These are phyloP conservation scores for Vitis cinerea DNA, from an alignment of 164 flowering plant genomes.

Conservation along the genomic window DNA sequence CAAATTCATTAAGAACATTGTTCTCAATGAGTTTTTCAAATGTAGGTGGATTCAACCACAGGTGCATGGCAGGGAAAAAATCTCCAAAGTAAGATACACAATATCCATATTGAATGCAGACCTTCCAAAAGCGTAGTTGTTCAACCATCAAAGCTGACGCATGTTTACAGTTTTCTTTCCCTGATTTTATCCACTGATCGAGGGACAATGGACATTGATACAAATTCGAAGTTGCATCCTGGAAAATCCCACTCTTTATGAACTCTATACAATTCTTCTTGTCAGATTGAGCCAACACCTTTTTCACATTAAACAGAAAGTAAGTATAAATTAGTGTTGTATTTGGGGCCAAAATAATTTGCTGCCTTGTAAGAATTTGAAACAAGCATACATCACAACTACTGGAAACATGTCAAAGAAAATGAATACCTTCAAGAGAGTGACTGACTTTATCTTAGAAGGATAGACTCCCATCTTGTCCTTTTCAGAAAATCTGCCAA, in stretches of 20 bases:
- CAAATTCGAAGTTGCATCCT: slow-evolving; percentile 56
- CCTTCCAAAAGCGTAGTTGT: slow-evolving; percentile 84
- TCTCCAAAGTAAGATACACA: slow-evolving; percentile 62
- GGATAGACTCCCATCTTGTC: slow-evolving; percentile 35
- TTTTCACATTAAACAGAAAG: slow-evolving; percentile 10
- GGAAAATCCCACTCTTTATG: slow-evolving; percentile 54
- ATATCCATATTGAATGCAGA: slow-evolving; percentile 67
- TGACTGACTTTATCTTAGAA: slow-evolving; percentile 66
- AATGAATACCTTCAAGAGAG: slow-evolving; percentile 62
- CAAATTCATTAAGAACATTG: slow-evolving; percentile 58
- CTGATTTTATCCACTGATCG: slow-evolving; percentile 67
- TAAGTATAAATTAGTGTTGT: slow-evolving; percentile 4
- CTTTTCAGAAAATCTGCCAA: slow-evolving; percentile 46
- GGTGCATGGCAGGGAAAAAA: slow-evolving; percentile 66
- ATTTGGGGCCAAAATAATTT: background rate
- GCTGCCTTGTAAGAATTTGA: background rate
- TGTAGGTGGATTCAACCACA: slow-evolving; percentile 79
- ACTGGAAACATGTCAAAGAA: background rate
- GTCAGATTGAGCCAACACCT: slow-evolving; percentile 80
- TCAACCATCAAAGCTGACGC: slow-evolving; percentile 75
- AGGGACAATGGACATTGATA: slow-evolving; percentile 46
- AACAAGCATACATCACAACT: background rate
- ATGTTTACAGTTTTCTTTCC: slow-evolving; percentile 59
- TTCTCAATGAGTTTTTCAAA: slow-evolving; percentile 55
- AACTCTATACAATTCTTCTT: slow-evolving; percentile 57